A percentile compares a stretch with the other conserved stretches of the same genome.
These are phyloP conservation scores for Chlorella sp. DNA, from an alignment of 139 green algal genomes.

Conservation along the genomic window DNA sequence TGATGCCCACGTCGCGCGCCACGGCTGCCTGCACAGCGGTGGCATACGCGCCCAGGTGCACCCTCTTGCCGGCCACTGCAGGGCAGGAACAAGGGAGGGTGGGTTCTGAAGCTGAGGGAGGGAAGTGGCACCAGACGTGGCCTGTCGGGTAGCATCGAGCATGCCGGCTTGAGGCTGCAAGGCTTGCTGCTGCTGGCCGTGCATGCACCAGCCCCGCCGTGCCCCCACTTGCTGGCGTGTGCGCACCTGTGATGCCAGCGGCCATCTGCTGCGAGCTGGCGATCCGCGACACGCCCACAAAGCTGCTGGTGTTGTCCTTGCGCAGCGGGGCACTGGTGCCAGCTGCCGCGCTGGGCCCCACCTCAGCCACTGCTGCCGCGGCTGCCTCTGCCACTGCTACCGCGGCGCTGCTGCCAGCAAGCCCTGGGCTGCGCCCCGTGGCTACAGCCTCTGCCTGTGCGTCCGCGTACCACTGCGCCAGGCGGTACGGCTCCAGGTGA, in stretches of 20 bases:
- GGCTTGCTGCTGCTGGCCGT: not conserved
- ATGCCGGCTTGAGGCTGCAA: not conserved
- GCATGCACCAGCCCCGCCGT: not conserved
- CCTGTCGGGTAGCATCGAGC: too few relatives aligned
- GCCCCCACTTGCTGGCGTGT: not conserved
- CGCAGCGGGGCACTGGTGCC: not conserved
- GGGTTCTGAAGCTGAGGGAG: too few relatives aligned
- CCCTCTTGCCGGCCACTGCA: not conserved
- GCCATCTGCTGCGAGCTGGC: not conserved
- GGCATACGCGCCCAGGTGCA: not conserved
- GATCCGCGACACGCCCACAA: constrained; percentile 9
- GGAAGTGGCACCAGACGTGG: too few relatives aligned
- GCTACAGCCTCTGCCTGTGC: not conserved
- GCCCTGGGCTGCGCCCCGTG: not conserved
- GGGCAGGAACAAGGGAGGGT: not conserved
- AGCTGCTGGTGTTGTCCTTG: constrained; percentile 16
- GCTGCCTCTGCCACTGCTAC: not conserved
- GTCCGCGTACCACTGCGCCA: not conserved
- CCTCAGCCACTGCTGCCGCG: not conserved
- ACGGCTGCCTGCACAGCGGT: not conserved
- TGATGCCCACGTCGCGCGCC: constrained; percentile 10
- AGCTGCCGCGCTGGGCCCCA: too few relatives aligned
- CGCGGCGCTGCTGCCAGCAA: not conserved
- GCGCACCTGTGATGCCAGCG: not conserved
- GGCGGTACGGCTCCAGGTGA: not conserved